Percentiles rank a stretch among this genome's conserved stretches.
phyloP scores from a whole-genome alignment of 202 grass and related monocot genomes.

The Zoysia matrella region DNA sequence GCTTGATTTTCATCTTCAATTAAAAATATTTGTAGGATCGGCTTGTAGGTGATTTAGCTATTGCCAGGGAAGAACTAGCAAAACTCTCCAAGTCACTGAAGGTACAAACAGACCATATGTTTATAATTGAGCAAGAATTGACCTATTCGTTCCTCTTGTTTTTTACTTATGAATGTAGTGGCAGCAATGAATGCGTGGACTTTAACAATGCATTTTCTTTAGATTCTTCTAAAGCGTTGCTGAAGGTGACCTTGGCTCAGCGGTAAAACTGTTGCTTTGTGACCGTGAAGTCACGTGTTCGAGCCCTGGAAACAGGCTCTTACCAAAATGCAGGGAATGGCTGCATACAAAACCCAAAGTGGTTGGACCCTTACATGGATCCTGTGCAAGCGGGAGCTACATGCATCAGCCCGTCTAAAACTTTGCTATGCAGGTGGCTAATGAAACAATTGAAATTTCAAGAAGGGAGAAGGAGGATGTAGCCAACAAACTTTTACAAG shows the following conservation, averaged over 20 bases:
- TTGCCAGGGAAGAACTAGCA: conserved; percentile 77
- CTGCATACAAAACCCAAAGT: no score
- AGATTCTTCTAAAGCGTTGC: not conserved
- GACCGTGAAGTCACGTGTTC: no score
- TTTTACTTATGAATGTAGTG: conserved; percentile 24
- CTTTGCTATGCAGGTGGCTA: conserved; percentile 59
- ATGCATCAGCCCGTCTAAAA: not conserved
- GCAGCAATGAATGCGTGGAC: conserved; percentile 7
- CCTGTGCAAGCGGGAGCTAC: no score
- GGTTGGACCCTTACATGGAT: no score
- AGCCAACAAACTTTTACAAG: conserved; percentile 67
- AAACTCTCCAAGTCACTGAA: conserved; percentile 81
- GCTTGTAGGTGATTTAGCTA: conserved; percentile 83
- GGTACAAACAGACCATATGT: conserved; percentile 54
- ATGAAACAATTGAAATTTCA: conserved; percentile 72
- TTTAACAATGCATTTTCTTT: conserved; percentile 7
- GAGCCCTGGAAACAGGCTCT: no score
- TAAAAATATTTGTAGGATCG: conserved; percentile 65
- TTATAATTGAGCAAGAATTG: conserved; percentile 34
- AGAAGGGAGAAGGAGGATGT: conserved; percentile 80
- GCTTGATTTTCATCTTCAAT: conserved; percentile 35
- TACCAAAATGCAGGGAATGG: no score
- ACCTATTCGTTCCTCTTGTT: not conserved
- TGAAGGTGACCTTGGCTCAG: not conserved
- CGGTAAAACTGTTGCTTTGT: no score